Percentiles rank a stretch among this genome's conserved stretches.
These are phyloP conservation scores for Canna indica DNA, from an alignment of 176 grass and related monocot genomes.

Conservation along the genomic window DNA sequence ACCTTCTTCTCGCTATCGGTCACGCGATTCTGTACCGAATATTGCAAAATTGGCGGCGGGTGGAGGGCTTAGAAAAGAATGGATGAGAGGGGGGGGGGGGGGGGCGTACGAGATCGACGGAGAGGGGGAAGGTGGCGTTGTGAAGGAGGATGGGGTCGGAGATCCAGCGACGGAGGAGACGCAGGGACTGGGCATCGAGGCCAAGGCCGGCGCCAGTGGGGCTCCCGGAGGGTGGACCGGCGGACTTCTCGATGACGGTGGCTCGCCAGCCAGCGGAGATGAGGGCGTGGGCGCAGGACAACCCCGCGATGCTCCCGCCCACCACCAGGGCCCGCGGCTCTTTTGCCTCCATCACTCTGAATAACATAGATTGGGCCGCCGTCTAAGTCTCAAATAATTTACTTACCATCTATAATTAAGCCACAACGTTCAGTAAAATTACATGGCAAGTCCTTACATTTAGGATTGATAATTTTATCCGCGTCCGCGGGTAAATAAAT, in stretches of 20 bases:
- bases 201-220: slow-evolving; percentile 13
- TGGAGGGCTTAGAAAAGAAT: neutral
- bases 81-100: neutral
- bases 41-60: neutral
- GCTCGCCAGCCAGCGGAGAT: slow-evolving; percentile 45
- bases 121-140: slow-evolving; percentile 36
- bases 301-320: slow-evolving; percentile 71
- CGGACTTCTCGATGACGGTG: slow-evolving; percentile 68
- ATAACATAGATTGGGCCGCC: neutral
- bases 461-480: no score
- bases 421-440: no score
- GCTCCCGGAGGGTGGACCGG: slow-evolving; percentile 11
- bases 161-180: slow-evolving; percentile 55
- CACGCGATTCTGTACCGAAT: slow-evolving; percentile 39
- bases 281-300: slow-evolving; percentile 66
- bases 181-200: slow-evolving; percentile 34
- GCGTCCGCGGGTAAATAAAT: no score
- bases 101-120: slow-evolving; percentile 52
- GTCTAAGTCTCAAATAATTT: neutral
- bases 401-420: no score
- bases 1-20: slow-evolving; percentile 59
- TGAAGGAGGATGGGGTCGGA: slow-evolving; percentile 19
- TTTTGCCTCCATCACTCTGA: neutral
- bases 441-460: no score
- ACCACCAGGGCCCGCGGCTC: slow-evolving; percentile 45